Percentiles rank a stretch among this genome's conserved stretches.
Evolutionary conservation across 2,329 filamentous ascomycete genomes (phyloP).

Genomic region (Xylariaceae sp.): DNA sequence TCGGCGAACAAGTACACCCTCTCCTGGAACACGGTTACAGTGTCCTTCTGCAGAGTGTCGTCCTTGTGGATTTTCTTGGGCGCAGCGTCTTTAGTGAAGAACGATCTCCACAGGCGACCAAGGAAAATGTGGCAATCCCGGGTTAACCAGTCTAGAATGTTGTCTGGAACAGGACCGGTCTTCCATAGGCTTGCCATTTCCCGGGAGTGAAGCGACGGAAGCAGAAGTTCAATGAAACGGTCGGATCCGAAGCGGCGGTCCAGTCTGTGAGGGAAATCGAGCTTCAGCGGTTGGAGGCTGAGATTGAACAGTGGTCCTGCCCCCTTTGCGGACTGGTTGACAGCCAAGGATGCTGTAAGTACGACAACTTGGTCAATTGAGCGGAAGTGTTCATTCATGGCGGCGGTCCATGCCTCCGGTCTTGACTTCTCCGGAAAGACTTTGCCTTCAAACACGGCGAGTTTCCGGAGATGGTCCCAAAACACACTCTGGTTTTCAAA

Average conservation of each 20-base stretch:
- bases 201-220: slow-evolving; percentile 37
- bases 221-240: slow-evolving; percentile 50
- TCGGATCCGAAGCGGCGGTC: slow-evolving; percentile 52
- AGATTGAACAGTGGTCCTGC: slow-evolving; percentile 40
- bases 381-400: slow-evolving; percentile 32
- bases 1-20: slow-evolving; percentile 52
- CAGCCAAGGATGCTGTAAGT: slow-evolving; percentile 39
- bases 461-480: slow-evolving; percentile 35
- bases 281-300: slow-evolving; percentile 41
- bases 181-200: slow-evolving; percentile 32
- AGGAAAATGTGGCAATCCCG: slow-evolving; percentile 37
- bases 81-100: slow-evolving; percentile 37
- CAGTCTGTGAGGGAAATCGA: slow-evolving; percentile 48
- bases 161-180: slow-evolving; percentile 2
- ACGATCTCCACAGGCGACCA: slow-evolving; percentile 43
- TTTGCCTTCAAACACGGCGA: slow-evolving; percentile 39
- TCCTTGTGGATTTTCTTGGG: slow-evolving; percentile 36
- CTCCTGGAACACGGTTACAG: slow-evolving; percentile 33
- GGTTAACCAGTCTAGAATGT: slow-evolving; percentile 36
- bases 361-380: slow-evolving; percentile 35
- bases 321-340: slow-evolving; percentile 29
- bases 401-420: slow-evolving; percentile 41
- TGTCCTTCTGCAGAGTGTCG: slow-evolving; percentile 26
- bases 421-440: slow-evolving; percentile 43
- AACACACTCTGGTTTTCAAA: slow-evolving; percentile 43